Percentiles rank a stretch among this genome's conserved stretches.
These are phyloP conservation scores for Rhodamnia argentea DNA, from an alignment of 345 rosid genomes.

Conservation along the genomic window DNA sequence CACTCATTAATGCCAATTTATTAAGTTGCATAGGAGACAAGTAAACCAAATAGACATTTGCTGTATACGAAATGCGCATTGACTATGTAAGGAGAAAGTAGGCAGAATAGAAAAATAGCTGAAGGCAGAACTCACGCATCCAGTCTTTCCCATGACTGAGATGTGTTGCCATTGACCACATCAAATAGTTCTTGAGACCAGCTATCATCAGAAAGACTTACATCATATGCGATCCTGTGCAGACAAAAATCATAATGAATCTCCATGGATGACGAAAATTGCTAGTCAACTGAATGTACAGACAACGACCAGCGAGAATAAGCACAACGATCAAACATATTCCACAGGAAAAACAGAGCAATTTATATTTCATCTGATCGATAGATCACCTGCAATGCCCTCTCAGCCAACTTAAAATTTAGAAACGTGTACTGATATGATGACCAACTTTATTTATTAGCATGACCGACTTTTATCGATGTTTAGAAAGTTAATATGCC, in stretches of 20 bases:
- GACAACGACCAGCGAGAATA: not conserved
- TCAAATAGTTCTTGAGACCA: slow-evolving; percentile 64
- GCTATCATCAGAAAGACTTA: slow-evolving; percentile 49
- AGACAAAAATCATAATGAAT: not conserved
- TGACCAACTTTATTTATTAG: not conserved
- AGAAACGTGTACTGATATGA: not conserved
- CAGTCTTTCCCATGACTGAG: slow-evolving; percentile 89
- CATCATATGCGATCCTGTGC: slow-evolving; percentile 78
- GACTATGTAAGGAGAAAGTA: not conserved
- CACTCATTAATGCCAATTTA: not conserved
- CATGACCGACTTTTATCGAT: not conserved
- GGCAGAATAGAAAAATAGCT: not conserved
- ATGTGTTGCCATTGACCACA: slow-evolving; percentile 59
- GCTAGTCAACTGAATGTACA: not conserved
- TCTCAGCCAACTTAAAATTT: not conserved
- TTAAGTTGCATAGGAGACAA: not conserved
- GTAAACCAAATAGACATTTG: not conserved
- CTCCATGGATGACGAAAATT: not conserved
- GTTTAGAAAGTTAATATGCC: not conserved
- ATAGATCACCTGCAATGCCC: not conserved
- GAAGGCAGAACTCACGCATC: slow-evolving; percentile 58
- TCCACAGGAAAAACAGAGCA: not conserved
- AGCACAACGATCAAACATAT: not conserved
- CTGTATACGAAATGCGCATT: not conserved
- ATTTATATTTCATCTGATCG: not conserved